phyloP scores from a whole-genome alignment of 2,329 filamentous ascomycete species.

The Calonectria leucothoes region DNA sequence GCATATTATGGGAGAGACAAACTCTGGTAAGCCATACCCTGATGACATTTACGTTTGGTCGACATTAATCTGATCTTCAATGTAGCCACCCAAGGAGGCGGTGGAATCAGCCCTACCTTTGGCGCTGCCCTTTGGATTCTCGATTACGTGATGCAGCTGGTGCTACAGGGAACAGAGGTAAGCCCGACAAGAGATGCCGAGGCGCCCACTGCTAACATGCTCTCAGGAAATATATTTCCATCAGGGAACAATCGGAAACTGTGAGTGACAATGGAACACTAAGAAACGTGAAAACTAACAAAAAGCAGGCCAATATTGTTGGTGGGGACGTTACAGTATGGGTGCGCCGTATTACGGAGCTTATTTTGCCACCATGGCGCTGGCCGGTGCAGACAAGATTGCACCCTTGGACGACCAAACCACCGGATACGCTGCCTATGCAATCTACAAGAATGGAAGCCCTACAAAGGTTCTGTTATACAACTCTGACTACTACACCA shows the following conservation, averaged over 20 bases:
- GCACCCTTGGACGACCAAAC: conserved; percentile 58
- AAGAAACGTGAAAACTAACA: neutral
- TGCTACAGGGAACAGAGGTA: conserved; percentile 42
- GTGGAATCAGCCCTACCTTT: conserved; percentile 53
- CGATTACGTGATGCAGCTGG: conserved; percentile 51
- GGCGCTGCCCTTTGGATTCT: conserved; percentile 55
- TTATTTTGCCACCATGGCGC: conserved; percentile 56
- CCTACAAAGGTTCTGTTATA: conserved; percentile 56
- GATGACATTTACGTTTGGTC: no score
- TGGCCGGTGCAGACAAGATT: conserved; percentile 56
- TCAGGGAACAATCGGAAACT: conserved; percentile 63
- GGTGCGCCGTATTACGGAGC: conserved; percentile 65
- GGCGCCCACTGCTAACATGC: neutral
- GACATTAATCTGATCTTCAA: neutral
- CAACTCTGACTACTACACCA: conserved; percentile 57
- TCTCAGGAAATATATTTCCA: conserved; percentile 57
- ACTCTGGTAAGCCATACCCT: conserved; percentile 42
- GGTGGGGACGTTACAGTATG: conserved; percentile 60
- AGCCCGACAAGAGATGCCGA: neutral
- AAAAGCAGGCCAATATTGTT: conserved; percentile 56
- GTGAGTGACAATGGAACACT: conserved; percentile 43
- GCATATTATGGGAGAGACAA: conserved; percentile 58
- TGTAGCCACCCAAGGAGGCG: conserved; percentile 50
- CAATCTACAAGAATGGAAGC: conserved; percentile 51
- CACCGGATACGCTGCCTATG: conserved; percentile 58